phyloP scores from a whole-genome alignment of 495 filamentous ascomycete genomes.

The Penicillium coprophilum region DNA sequence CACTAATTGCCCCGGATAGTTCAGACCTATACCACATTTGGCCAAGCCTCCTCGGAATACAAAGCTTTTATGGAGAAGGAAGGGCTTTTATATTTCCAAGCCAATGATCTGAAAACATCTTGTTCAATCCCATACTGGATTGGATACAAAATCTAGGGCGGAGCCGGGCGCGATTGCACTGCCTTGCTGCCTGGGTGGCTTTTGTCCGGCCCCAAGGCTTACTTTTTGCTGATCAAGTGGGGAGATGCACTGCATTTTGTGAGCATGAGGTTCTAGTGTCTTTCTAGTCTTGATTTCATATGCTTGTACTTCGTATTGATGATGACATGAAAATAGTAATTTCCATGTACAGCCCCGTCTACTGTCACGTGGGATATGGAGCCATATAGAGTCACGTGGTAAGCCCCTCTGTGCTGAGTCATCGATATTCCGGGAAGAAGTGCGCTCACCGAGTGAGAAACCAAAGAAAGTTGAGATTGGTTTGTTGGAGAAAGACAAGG shows the following conservation, averaged over 20 bases:
- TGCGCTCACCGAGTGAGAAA: constrained; percentile 8
- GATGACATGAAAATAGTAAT: too few species aligned
- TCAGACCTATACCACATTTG: neutral
- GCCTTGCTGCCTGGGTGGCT: constrained; percentile 4
- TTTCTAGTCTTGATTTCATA: neutral
- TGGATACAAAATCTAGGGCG: neutral
- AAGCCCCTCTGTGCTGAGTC: constrained; percentile 7
- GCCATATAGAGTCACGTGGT: neutral
- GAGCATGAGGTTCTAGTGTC: neutral
- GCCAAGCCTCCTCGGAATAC: neutral
- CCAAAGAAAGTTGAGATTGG: constrained; percentile 9
- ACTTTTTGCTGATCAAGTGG: too few species aligned
- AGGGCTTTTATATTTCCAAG: neutral
- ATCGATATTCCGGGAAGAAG: constrained; percentile 2
- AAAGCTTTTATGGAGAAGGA: neutral
- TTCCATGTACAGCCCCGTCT: neutral
- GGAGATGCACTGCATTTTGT: neutral
- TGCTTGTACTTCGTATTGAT: neutral
- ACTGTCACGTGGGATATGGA: neutral
- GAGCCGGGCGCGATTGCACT: constrained; percentile 9
- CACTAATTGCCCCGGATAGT: neutral
- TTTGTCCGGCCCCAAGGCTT: constrained; percentile 1
- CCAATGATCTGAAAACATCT: neutral
- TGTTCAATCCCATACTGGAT: neutral
- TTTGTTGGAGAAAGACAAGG: constrained; percentile 8